Evolutionary conservation across 2,329 filamentous ascomycete genomes (phyloP).

Genomic region (Phaeosphaeriaceae sp.): DNA sequence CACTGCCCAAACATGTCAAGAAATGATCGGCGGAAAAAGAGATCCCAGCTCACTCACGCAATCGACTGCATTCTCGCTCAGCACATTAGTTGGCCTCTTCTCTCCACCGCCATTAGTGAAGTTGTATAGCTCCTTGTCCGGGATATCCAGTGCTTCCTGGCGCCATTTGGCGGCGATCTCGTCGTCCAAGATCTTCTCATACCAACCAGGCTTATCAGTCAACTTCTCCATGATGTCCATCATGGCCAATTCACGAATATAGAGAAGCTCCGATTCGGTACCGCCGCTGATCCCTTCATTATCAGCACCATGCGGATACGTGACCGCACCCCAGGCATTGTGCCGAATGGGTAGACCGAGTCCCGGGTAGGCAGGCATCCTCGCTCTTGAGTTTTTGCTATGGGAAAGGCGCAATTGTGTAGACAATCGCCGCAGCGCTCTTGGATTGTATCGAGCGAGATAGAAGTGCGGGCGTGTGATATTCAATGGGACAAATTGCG

Average conservation of each 20-base stretch:
- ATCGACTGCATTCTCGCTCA: slow-evolving; percentile 21
- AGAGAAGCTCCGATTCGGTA: slow-evolving; percentile 20
- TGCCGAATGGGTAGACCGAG: slow-evolving; percentile 24
- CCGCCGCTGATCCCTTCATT: neutral
- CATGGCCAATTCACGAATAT: slow-evolving; percentile 50
- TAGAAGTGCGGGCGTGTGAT: neutral
- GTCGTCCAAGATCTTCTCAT: slow-evolving; percentile 49
- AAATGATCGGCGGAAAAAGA: neutral
- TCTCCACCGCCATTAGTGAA: slow-evolving; percentile 6
- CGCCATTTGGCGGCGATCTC: slow-evolving; percentile 32
- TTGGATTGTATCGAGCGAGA: neutral
- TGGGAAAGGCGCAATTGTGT: neutral
- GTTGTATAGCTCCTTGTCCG: slow-evolving; percentile 18
- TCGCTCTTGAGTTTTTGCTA: neutral
- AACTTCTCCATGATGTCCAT: slow-evolving; percentile 49
- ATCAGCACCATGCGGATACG: slow-evolving; percentile 16
- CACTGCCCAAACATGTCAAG: slow-evolving; percentile 15
- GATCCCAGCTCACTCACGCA: slow-evolving; percentile 13
- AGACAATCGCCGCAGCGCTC: neutral
- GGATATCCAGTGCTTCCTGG: slow-evolving; percentile 27
- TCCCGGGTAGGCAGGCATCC: slow-evolving; percentile 20
- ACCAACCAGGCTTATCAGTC: slow-evolving; percentile 52
- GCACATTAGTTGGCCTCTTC: slow-evolving; percentile 13
- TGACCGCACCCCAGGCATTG: neutral
- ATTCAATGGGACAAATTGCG: neutral